Conservation (phyloP, 768 basidiomycete genomes). For the Tricholoma furcatifolium region DNA sequence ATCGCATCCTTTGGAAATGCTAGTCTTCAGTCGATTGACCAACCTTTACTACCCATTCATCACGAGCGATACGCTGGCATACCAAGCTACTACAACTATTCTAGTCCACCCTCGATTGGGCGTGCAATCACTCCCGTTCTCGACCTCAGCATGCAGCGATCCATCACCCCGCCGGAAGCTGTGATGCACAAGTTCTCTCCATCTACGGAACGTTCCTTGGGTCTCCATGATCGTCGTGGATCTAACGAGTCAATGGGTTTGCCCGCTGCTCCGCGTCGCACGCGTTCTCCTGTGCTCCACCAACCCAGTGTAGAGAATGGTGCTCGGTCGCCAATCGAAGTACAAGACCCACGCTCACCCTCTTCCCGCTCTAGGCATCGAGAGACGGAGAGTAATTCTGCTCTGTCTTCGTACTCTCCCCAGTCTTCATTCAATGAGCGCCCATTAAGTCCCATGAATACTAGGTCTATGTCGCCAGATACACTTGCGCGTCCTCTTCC, state of each 20-base stretch:
- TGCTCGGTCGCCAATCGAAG: conserved; percentile 7
- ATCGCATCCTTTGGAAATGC: conserved; percentile 8
- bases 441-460: conserved; percentile 7
- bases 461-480: conserved; percentile 1
- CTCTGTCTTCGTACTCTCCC: conserved; percentile 14
- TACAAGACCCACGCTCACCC: conserved; percentile 4
- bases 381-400: conserved; percentile 3
- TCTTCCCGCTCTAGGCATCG: conserved; percentile 11
- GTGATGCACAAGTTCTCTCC: conserved; percentile 12
- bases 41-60: conserved; percentile 18
- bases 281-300: conserved; percentile 22
- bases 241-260: conserved; percentile 29
- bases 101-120: conserved; percentile 20
- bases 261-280: conserved; percentile 35
- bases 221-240: conserved; percentile 21
- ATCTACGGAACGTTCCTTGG: background rate
- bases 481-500: conserved; percentile 5
- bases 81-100: conserved; percentile 22
- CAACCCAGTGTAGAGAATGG: conserved; percentile 14
- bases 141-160: conserved; percentile 17
- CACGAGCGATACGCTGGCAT: conserved; percentile 21
- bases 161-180: conserved; percentile 21
- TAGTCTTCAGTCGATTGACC: conserved; percentile 10
- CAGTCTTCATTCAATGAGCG: background rate
- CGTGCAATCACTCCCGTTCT: conserved; percentile 25